Conservation (phyloP, 2,329 filamentous ascomycete genomes). For the Aspergillus udagawae region DNA sequence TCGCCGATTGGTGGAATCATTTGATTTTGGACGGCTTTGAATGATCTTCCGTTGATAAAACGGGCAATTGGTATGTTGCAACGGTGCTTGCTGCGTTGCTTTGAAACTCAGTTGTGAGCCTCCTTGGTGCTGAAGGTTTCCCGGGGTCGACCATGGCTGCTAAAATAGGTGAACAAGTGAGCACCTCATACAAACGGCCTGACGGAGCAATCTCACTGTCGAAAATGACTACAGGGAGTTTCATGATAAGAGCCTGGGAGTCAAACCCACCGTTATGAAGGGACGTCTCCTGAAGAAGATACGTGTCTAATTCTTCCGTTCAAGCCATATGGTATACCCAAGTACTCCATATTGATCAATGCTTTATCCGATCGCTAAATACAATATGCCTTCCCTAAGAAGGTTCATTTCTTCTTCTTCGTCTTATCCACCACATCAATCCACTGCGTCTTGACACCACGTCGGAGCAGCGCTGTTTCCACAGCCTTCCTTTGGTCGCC, state of each 20-base stretch:
- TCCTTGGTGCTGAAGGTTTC: neutral
- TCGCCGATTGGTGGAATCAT: neutral
- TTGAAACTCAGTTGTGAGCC: neutral
- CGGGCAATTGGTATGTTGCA: neutral
- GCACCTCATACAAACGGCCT: no score
- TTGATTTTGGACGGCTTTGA: neutral
- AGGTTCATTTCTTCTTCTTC: constrained; percentile 56
- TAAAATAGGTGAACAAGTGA: no score
- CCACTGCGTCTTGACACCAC: constrained; percentile 58
- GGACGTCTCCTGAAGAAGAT: neutral
- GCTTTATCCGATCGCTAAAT: neutral
- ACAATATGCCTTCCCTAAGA: neutral
- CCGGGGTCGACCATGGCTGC: no score
- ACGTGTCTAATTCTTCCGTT: neutral
- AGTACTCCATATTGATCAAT: neutral
- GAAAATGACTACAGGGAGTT: neutral
- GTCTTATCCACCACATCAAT: constrained; percentile 65
- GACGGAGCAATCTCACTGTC: no score
- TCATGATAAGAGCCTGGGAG: neutral
- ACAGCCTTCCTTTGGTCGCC: constrained; percentile 62
- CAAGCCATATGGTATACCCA: neutral
- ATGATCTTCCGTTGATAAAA: neutral
- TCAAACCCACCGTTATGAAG: neutral
- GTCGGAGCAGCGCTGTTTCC: constrained; percentile 55
- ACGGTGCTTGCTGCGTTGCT: neutral